Conservation (phyloP, 75 land plant species). For the Pinus albicaulis region DNA sequence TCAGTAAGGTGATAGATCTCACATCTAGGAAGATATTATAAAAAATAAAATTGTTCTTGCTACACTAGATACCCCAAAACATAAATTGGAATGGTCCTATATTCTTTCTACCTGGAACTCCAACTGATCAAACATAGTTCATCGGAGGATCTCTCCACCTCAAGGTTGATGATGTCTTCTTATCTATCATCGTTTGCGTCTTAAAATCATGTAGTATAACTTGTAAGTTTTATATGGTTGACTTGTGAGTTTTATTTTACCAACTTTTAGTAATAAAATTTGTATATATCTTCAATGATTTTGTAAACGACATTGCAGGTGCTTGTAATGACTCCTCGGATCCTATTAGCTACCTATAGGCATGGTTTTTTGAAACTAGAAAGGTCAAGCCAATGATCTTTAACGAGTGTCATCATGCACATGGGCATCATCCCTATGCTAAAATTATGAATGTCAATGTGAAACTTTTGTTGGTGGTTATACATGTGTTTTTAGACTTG, state of each 20-base stretch:
- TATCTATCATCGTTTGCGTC: background rate
- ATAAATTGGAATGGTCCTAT: no score
- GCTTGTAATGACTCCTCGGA: slow-evolving; percentile 89
- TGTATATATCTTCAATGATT: no score
- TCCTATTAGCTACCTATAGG: slow-evolving; percentile 64
- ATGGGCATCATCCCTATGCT: slow-evolving; percentile 82
- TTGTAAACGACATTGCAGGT: slow-evolving; percentile 38
- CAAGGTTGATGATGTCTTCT: background rate
- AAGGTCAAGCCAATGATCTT: slow-evolving; percentile 55
- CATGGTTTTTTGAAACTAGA: slow-evolving; percentile 62
- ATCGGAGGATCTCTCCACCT: no score
- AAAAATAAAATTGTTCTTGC: no score
- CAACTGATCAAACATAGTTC: no score
- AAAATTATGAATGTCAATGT: slow-evolving; percentile 79
- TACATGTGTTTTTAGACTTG: background rate
- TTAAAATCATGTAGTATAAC: background rate
- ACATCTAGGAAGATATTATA: no score
- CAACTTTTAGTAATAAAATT: no score
- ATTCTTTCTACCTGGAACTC: no score
- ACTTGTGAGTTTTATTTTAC: no score
- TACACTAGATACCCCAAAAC: no score
- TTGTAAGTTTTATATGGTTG: background rate
- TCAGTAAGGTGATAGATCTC: no score
- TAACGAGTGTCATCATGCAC: slow-evolving; percentile 89
- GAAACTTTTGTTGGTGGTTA: background rate